These are phyloP conservation scores for Tylopilus cervinicoccineus DNA, from an alignment of 768 basidiomycete genomes.

Conservation along the genomic window DNA sequence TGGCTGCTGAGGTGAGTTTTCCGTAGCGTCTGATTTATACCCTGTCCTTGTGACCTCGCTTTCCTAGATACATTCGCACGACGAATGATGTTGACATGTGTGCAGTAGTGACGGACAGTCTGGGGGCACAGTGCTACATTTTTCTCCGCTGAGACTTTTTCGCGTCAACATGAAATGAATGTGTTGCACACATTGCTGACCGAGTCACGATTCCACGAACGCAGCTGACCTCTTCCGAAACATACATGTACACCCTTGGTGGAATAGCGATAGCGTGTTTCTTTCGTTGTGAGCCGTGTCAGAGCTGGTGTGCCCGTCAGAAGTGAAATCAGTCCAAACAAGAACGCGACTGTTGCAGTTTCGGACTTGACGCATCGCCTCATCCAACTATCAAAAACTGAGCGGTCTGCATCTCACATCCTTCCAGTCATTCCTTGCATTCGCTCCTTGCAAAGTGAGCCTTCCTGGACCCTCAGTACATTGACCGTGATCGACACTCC, in stretches of 20 bases:
- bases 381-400: not conserved
- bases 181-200: not conserved
- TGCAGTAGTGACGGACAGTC: not conserved
- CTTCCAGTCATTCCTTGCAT: constrained; percentile 11
- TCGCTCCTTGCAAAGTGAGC: constrained; percentile 5
- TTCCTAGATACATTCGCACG: constrained; percentile 25
- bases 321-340: constrained; percentile 1
- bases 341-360: not conserved
- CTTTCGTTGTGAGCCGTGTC: not conserved
- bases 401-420: not conserved
- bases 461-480: not conserved
- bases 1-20: constrained; percentile 56
- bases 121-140: not conserved
- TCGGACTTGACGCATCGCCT: not conserved
- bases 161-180: not conserved
- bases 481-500: not conserved
- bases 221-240: not conserved
- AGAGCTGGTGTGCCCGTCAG: not conserved
- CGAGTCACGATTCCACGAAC: too few relatives aligned
- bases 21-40: not conserved
- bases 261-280: not conserved
- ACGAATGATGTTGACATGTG: constrained; percentile 11
- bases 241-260: not conserved
- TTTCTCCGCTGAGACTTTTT: not conserved
- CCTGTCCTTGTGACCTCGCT: not conserved